Conservation (phyloP, 2,329 filamentous ascomycete genomes). For the Cryphonectria japonica region DNA sequence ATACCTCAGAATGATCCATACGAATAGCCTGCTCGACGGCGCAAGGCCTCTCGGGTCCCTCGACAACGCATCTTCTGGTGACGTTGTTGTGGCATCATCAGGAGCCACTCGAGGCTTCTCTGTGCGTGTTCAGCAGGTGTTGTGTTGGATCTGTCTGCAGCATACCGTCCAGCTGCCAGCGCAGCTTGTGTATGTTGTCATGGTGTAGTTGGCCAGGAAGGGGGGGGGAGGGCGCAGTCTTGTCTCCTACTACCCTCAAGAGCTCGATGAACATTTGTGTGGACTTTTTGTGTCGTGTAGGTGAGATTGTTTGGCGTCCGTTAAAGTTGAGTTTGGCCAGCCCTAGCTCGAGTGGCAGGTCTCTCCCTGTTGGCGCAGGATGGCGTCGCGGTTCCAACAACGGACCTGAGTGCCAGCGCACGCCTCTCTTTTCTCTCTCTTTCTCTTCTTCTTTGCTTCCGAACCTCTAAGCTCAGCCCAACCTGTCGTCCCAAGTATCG, state of each 20-base stretch:
- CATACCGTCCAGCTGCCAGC: background rate
- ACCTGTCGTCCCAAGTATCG: background rate
- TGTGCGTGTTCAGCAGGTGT: background rate
- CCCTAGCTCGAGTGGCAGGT: background rate
- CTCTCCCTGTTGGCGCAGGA: background rate
- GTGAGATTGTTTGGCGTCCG: background rate
- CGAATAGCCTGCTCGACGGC: background rate
- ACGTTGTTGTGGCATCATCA: constrained; percentile 3
- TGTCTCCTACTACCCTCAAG: background rate
- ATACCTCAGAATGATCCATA: background rate
- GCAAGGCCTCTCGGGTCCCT: background rate
- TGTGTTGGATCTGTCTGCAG: background rate
- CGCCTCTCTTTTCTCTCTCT: background rate
- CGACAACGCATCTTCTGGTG: constrained; percentile 1
- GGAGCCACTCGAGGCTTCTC: background rate
- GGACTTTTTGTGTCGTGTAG: background rate
- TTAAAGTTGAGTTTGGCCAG: background rate
- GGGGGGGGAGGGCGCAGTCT: background rate
- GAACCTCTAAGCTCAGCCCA: background rate
- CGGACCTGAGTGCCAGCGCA: constrained; percentile 1
- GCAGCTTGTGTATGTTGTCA: constrained; percentile 3
- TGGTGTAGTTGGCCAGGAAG: background rate
- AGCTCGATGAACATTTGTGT: background rate
- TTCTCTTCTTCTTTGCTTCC: background rate
- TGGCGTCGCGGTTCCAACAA: background rate